Conservation (phyloP, 768 basidiomycete species). For the Nevesoporus exiguus region DNA sequence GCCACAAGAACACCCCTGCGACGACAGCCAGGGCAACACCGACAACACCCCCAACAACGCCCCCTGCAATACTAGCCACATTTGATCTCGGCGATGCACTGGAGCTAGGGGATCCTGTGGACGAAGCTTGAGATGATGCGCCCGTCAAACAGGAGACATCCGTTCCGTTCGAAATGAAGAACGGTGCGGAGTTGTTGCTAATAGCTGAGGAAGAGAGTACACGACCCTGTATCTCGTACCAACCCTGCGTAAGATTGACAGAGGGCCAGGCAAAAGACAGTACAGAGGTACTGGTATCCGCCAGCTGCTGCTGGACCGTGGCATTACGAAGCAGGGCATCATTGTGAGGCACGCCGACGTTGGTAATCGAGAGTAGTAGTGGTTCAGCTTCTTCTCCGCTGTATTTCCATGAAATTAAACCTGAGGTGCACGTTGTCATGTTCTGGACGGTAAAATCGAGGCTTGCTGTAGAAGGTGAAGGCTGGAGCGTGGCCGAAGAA, state of each 20-base stretch:
- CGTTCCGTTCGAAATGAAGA: slow-evolving; percentile 38
- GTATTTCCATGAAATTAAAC: slow-evolving; percentile 40
- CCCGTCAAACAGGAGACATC: slow-evolving; percentile 32
- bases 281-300: slow-evolving; percentile 21
- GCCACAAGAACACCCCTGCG: slow-evolving; percentile 31
- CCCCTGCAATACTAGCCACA: slow-evolving; percentile 48
- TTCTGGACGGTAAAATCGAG: slow-evolving; percentile 27
- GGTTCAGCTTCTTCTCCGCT: slow-evolving; percentile 29
- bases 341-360: slow-evolving; percentile 33
- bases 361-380: slow-evolving; percentile 39
- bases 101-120: slow-evolving; percentile 8
- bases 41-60: slow-evolving; percentile 44
- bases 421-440: slow-evolving; percentile 35
- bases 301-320: slow-evolving; percentile 26
- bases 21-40: slow-evolving; percentile 35
- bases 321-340: slow-evolving; percentile 8
- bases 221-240: slow-evolving; percentile 38
- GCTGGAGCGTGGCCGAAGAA: slow-evolving; percentile 15
- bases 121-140: slow-evolving; percentile 10
- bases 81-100: slow-evolving; percentile 29
- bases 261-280: slow-evolving; percentile 39
- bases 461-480: slow-evolving; percentile 11
- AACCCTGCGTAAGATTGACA: slow-evolving; percentile 48
- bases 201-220: slow-evolving; percentile 3
- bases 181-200: slow-evolving; percentile 25